A percentile compares a stretch with the other conserved stretches of the same genome.
phyloP scores from a whole-genome alignment of 148 eudicot genomes.

The Mesembryanthemum crystallinum region DNA sequence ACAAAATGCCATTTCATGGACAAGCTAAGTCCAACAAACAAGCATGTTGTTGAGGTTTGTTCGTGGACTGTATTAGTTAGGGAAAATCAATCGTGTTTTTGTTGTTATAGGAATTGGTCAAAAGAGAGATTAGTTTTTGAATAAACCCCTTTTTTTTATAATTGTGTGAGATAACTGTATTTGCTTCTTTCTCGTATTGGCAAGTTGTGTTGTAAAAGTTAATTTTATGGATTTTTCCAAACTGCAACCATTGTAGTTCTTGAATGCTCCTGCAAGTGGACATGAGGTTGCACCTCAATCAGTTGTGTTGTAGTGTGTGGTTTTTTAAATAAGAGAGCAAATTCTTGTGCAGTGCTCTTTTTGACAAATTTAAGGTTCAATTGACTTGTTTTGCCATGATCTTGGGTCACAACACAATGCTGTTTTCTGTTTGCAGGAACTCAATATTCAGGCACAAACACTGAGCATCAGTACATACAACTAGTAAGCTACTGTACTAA shows the following conservation, averaged over 20 bases:
- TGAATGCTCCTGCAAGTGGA: too few species aligned
- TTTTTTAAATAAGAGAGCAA: too few species aligned
- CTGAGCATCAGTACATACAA: too few species aligned
- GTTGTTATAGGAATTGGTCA: neutral
- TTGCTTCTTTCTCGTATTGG: neutral
- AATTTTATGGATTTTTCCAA: neutral
- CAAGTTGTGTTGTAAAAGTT: neutral
- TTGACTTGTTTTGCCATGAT: too few species aligned
- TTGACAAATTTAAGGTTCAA: too few species aligned
- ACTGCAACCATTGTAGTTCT: neutral
- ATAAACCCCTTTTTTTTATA: neutral
- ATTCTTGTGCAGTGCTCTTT: too few species aligned
- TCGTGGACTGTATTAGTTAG: neutral
- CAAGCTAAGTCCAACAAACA: slow-evolving; percentile 63
- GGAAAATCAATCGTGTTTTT: neutral
- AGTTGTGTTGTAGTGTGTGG: too few species aligned
- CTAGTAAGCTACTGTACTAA: too few species aligned
- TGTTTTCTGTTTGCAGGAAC: too few species aligned
- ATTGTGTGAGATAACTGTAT: neutral
- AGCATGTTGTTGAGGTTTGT: slow-evolving; percentile 21
- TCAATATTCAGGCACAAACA: too few species aligned
- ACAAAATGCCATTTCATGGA: slow-evolving; percentile 88
- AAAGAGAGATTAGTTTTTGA: slow-evolving; percentile 1
- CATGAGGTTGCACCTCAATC: too few species aligned
- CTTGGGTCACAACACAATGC: too few species aligned